phyloP scores from a whole-genome alignment of 1,139 yeast genomes.

The Meyerozyma smithsonii region DNA sequence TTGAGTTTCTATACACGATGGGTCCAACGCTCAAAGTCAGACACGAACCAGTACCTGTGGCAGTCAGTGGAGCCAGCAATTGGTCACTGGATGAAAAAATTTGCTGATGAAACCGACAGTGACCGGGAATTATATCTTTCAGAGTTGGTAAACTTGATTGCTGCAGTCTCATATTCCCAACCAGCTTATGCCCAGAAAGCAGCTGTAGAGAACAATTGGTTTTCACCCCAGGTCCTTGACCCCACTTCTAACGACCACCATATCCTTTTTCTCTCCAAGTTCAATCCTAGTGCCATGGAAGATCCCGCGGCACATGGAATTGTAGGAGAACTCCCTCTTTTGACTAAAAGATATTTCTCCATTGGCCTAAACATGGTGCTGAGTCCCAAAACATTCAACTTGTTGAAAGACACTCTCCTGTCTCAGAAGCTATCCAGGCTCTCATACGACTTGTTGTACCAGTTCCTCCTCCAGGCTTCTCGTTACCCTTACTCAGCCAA shows the following conservation, averaged over 20 bases:
- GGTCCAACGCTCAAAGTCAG: not conserved
- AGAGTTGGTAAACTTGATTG: slow-evolving; percentile 1
- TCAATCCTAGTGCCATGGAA: not conserved
- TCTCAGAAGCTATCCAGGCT: not conserved
- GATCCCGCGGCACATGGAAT: not conserved
- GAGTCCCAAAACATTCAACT: not conserved
- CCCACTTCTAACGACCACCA: not conserved
- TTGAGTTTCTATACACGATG: not conserved
- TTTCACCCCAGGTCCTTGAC: not conserved
- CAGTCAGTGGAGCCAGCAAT: not conserved
- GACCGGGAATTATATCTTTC: not conserved
- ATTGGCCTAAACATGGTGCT: not conserved
- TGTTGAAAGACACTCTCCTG: not conserved
- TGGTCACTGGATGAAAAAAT: not conserved
- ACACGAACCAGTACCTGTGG: not conserved
- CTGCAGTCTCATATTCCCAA: not conserved
- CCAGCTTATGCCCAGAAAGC: not conserved
- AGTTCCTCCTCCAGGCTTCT: not conserved
- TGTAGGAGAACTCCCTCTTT: not conserved
- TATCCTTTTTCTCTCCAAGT: not conserved
- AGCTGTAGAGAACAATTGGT: not conserved
- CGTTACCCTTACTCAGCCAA: not conserved
- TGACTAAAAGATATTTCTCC: not conserved
- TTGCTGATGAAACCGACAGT: not conserved
- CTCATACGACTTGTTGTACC: slow-evolving; percentile 1